These are phyloP conservation scores for Trifolium fragiferum DNA, from an alignment of 306 rosid species.

Conservation along the genomic window DNA sequence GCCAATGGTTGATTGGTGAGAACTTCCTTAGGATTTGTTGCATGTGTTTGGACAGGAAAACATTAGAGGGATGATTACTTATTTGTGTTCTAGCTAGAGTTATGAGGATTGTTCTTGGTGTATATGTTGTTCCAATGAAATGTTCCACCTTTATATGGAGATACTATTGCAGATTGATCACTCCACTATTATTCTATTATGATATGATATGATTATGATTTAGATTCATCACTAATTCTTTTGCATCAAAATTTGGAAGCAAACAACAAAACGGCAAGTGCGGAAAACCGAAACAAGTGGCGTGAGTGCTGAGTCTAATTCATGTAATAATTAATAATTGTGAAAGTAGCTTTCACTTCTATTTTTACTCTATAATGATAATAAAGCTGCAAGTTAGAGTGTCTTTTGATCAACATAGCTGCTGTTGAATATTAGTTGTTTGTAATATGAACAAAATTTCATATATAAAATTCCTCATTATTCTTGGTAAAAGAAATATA, in stretches of 20 bases:
- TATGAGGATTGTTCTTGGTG: constrained; percentile 52
- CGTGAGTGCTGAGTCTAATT: background rate
- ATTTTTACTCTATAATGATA: background rate
- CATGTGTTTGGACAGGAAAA: constrained; percentile 51
- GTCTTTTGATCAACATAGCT: background rate
- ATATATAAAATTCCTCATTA: no score
- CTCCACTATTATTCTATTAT: background rate
- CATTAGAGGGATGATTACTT: constrained; percentile 48
- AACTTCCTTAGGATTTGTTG: constrained; percentile 40
- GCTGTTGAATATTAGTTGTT: no score
- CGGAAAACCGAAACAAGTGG: background rate
- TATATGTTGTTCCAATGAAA: constrained; percentile 52
- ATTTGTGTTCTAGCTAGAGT: constrained; percentile 57
- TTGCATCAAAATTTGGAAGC: constrained; percentile 4
- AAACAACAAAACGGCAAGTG: constrained; percentile 10
- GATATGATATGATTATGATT: no score
- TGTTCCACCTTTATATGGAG: constrained; percentile 44
- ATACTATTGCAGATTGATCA: constrained; percentile 40
- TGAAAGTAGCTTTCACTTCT: background rate
- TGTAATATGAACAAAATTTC: no score
- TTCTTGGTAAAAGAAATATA: no score
- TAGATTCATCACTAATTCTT: background rate
- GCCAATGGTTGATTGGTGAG: constrained; percentile 41
- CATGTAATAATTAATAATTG: background rate
- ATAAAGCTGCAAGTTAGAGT: background rate